Percentiles rank a stretch among this genome's conserved stretches.
Conservation (phyloP, 768 basidiomycete species). For the Daedaleopsis nitida region DNA sequence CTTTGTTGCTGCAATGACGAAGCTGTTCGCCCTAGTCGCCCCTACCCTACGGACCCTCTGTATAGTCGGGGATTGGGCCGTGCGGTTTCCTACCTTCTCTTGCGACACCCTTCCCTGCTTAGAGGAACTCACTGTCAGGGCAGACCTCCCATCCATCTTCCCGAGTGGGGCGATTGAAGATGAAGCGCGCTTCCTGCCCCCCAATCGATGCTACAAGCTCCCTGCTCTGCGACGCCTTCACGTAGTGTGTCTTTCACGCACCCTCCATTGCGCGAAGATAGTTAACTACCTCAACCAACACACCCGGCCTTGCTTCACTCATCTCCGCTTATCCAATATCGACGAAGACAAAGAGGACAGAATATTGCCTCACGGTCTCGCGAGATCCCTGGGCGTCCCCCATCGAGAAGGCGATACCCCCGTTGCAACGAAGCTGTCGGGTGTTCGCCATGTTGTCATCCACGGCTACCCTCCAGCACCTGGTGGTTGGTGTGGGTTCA, state of each 20-base stretch:
- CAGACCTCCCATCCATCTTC: too few relatives aligned
- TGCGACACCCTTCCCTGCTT: too few relatives aligned
- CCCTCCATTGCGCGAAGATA: too few relatives aligned
- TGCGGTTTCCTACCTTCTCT: neutral
- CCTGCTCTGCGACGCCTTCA: too few relatives aligned
- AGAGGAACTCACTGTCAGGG: too few relatives aligned
- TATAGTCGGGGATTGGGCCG: neutral
- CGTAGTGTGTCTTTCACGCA: too few relatives aligned
- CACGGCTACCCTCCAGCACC: neutral
- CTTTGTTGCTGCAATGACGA: neutral
- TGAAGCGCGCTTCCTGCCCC: too few relatives aligned
- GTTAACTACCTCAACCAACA: too few relatives aligned
- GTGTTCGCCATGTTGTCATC: neutral
- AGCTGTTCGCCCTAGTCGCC: neutral
- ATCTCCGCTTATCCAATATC: too few relatives aligned
- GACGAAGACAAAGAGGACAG: neutral
- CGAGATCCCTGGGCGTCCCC: neutral
- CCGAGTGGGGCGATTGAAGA: too few relatives aligned
- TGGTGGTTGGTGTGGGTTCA: neutral
- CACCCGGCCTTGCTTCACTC: too few relatives aligned
- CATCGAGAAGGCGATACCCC: neutral
- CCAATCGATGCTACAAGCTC: too few relatives aligned
- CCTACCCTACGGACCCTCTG: constrained; percentile 1
- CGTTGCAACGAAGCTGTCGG: neutral
- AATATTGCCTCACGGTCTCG: neutral